Conservation (phyloP, 441 rosid species). For the Gossypium gossypioides region DNA sequence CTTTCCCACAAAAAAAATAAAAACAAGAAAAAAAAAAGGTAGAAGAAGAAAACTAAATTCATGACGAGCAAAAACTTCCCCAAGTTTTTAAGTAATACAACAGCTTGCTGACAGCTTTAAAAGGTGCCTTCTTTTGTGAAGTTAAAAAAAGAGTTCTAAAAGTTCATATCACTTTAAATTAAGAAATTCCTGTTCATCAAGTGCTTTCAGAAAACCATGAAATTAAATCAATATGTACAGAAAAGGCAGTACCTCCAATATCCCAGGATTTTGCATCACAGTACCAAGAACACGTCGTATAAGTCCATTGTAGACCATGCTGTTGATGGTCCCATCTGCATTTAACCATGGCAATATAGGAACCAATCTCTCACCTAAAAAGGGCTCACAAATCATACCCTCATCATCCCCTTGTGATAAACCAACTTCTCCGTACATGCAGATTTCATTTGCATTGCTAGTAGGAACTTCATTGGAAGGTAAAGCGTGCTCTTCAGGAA, state of each 20-base stretch:
- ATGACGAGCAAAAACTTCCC: background rate
- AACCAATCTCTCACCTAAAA: slow-evolving; percentile 29
- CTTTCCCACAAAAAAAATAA: no score
- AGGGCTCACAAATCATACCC: slow-evolving; percentile 22
- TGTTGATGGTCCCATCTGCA: slow-evolving; percentile 75
- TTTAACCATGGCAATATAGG: slow-evolving; percentile 90
- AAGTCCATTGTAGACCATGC: slow-evolving; percentile 56
- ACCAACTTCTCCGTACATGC: slow-evolving; percentile 18
- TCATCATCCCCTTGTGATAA: slow-evolving; percentile 20
- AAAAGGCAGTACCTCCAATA: slow-evolving; percentile 55
- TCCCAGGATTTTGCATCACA: slow-evolving; percentile 86
- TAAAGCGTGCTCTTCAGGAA: slow-evolving; percentile 45
- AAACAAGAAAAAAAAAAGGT: no score
- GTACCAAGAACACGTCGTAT: slow-evolving; percentile 68
- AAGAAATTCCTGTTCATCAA: background rate
- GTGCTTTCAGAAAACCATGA: background rate
- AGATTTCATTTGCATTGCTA: slow-evolving; percentile 24
- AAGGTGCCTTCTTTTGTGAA: background rate
- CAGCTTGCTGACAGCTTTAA: background rate
- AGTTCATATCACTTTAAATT: background rate
- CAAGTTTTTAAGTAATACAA: background rate
- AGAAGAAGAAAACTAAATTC: background rate
- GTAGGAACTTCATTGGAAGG: slow-evolving; percentile 25
- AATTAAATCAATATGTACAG: background rate
- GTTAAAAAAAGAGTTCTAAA: background rate